These are phyloP conservation scores for Aegilops umbellulata DNA, from an alignment of 176 grass and related monocot species.

Conservation along the genomic window DNA sequence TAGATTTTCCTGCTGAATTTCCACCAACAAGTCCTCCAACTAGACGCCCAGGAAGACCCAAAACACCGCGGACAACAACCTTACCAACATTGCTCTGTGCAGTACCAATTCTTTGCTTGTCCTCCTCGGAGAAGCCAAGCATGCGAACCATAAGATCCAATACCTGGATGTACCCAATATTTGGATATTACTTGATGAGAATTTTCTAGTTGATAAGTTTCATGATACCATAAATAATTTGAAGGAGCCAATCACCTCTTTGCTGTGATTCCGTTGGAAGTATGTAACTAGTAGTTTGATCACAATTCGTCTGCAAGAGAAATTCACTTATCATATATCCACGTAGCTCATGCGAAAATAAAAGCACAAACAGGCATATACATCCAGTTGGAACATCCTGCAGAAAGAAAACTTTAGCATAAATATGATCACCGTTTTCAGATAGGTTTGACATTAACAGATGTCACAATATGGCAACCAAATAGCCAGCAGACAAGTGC, in stretches of 20 bases:
- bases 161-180: conserved; percentile 45
- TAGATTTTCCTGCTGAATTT: conserved; percentile 41
- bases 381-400: background rate
- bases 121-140: conserved; percentile 96
- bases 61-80: conserved; percentile 79
- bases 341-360: background rate
- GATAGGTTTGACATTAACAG: background rate
- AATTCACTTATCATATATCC: background rate
- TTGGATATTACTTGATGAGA: background rate
- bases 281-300: conserved; percentile 92
- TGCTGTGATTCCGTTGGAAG: conserved; percentile 91
- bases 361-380: background rate
- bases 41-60: conserved; percentile 75
- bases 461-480: background rate
- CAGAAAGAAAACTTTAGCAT: background rate
- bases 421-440: background rate
- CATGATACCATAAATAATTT: background rate
- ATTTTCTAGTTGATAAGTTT: background rate
- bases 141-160: conserved; percentile 92
- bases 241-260: conserved; percentile 66
- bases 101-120: conserved; percentile 84
- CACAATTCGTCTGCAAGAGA: conserved; percentile 82
- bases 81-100: conserved; percentile 75
- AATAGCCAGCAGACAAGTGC: background rate
- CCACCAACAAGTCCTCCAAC: conserved; percentile 81